phyloP scores from a whole-genome alignment of 2,329 filamentous ascomycete species.

The Bipolaris gigantea region DNA sequence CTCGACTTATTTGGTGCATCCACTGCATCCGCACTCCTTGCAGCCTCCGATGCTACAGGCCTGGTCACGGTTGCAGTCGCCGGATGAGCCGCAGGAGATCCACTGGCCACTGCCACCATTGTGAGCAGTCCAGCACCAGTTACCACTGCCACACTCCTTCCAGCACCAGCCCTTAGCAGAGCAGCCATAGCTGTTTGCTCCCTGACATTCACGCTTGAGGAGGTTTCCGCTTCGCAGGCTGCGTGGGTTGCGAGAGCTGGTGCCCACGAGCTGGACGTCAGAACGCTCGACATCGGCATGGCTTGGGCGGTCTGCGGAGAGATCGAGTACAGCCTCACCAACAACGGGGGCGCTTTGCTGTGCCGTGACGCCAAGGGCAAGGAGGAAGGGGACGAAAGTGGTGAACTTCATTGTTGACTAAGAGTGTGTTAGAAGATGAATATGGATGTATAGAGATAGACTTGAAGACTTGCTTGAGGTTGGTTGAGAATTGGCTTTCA shows the following conservation, averaged over 20 bases:
- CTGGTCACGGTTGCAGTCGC: constrained; percentile 1
- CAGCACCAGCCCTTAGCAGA: constrained; percentile 7
- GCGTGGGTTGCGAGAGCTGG: constrained; percentile 1
- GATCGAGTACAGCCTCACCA: constrained; percentile 5
- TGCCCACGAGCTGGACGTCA: constrained; percentile 2
- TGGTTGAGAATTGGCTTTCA: not conserved
- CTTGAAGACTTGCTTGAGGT: not conserved
- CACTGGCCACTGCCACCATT: constrained; percentile 7
- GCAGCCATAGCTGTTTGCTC: constrained; percentile 3
- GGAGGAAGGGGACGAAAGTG: constrained; percentile 3
- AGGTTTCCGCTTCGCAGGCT: constrained; percentile 5
- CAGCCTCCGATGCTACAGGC: constrained; percentile 6
- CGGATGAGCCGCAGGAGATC: constrained; percentile 2
- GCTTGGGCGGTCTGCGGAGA: constrained; percentile 1
- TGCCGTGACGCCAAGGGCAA: constrained; percentile 1
- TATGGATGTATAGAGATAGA: not conserved
- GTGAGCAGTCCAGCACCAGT: constrained; percentile 9
- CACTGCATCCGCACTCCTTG: constrained; percentile 5
- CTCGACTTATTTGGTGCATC: constrained; percentile 5
- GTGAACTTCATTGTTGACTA: constrained; percentile 6
- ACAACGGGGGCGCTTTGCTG: not conserved
- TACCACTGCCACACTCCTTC: constrained; percentile 6
- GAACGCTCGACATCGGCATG: constrained; percentile 5
- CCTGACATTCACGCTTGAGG: constrained; percentile 6
- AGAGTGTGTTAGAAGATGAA: not conserved